A percentile compares a stretch with the other conserved stretches of the same genome.
phyloP scores from a whole-genome alignment of 768 basidiomycete species.

The Fomitopsis serialis region DNA sequence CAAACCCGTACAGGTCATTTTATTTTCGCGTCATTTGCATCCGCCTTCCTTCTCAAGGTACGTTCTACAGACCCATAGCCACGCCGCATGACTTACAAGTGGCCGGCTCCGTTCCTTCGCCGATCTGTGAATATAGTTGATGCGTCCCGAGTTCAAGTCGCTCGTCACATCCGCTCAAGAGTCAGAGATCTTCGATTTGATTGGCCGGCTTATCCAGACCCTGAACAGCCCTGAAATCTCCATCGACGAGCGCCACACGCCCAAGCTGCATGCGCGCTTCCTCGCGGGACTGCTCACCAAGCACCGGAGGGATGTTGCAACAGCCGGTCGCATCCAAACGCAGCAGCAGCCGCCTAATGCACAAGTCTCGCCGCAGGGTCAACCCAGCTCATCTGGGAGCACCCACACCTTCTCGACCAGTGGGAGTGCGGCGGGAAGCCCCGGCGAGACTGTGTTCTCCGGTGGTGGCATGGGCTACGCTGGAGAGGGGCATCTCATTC shows the following conservation, averaged over 20 bases:
- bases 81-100: not conserved
- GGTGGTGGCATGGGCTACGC: not conserved
- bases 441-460: not conserved
- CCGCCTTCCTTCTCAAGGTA: conserved; percentile 79
- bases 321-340: conserved; percentile 48
- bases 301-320: conserved; percentile 65
- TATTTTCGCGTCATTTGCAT: conserved; percentile 75
- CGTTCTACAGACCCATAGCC: conserved; percentile 4
- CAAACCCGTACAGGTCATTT: conserved; percentile 50
- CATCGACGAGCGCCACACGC: conserved; percentile 78
- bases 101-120: not conserved
- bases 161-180: conserved; percentile 59
- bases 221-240: conserved; percentile 68
- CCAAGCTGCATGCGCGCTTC: conserved; percentile 76
- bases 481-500: conserved; percentile 8
- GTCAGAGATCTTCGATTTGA: conserved; percentile 65
- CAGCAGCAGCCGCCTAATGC: conserved; percentile 35
- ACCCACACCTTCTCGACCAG: not conserved
- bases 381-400: not conserved
- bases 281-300: conserved; percentile 64
- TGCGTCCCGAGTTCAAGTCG: conserved; percentile 68
- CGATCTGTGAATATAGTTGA: conserved; percentile 37
- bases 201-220: conserved; percentile 66
- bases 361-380: not conserved
- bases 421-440: not conserved